Evolutionary conservation across 345 rosid species (phyloP).

Genomic region (Citrus reticulata): DNA sequence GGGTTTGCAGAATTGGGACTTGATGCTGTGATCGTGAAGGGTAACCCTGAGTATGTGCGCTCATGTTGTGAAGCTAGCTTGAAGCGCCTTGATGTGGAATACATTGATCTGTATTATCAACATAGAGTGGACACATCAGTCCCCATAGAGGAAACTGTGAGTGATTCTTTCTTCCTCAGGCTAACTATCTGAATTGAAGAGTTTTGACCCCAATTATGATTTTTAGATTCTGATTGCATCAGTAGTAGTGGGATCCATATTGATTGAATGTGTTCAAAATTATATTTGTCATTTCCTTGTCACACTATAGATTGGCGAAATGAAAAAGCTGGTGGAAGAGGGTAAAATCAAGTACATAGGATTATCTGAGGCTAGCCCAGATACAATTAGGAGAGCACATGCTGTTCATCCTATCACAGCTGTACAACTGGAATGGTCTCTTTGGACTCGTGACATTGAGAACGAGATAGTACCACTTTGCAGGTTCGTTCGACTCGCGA

Average conservation of each 20-base stretch:
- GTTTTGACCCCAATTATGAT: neutral
- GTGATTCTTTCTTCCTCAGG: neutral
- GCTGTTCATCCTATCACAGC: constrained; percentile 24
- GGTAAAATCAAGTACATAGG: constrained; percentile 30
- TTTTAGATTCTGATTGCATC: too few species aligned
- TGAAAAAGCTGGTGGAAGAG: constrained; percentile 19
- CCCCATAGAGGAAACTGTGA: constrained; percentile 31
- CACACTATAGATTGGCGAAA: constrained; percentile 12
- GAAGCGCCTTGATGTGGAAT: constrained; percentile 28
- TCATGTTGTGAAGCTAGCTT: constrained; percentile 27
- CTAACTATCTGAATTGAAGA: neutral
- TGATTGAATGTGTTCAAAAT: neutral
- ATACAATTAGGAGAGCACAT: constrained; percentile 20
- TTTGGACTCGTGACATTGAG: constrained; percentile 21
- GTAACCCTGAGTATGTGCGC: constrained; percentile 30
- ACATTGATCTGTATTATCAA: constrained; percentile 32
- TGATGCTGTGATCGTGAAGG: neutral
- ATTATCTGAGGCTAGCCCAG: constrained; percentile 22
- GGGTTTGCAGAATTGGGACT: neutral
- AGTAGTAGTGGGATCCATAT: too few species aligned
- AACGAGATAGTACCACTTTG: constrained; percentile 22
- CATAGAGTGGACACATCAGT: constrained; percentile 24
- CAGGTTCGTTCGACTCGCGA: constrained; percentile 4
- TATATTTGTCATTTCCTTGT: neutral
- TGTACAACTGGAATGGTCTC: constrained; percentile 22